A percentile compares a stretch with the other conserved stretches of the same genome.
Conservation (phyloP, 345 rosid genomes). For the Lepidium didymum region DNA sequence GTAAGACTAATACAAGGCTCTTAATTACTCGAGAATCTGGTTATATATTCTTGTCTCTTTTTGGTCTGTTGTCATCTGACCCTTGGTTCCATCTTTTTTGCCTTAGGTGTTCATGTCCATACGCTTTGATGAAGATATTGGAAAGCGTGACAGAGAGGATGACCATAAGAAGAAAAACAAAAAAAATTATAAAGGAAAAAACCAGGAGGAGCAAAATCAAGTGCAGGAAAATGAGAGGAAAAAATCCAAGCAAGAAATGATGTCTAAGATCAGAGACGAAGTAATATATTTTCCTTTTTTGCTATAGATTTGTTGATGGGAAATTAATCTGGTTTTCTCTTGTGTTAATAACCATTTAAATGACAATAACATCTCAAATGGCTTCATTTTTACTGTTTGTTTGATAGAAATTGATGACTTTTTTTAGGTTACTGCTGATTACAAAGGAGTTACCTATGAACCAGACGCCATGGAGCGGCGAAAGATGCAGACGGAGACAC, state of each 20-base stretch:
- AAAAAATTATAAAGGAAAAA: slow-evolving; percentile 51
- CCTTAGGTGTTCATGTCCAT: slow-evolving; percentile 78
- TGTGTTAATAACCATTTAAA: not conserved
- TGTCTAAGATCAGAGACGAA: slow-evolving; percentile 73
- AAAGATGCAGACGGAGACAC: slow-evolving; percentile 74
- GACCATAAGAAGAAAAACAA: slow-evolving; percentile 41
- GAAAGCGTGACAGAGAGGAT: slow-evolving; percentile 33
- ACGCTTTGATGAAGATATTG: slow-evolving; percentile 77
- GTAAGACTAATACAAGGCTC: not conserved
- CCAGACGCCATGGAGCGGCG: slow-evolving; percentile 53
- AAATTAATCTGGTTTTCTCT: not conserved
- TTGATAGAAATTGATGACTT: not conserved
- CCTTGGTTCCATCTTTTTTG: not conserved
- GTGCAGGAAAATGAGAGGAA: slow-evolving; percentile 51
- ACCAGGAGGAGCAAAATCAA: slow-evolving; percentile 49
- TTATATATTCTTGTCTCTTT: not conserved
- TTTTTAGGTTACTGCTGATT: slow-evolving; percentile 75
- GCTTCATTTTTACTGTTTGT: not conserved
- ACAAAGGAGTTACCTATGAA: slow-evolving; percentile 57
- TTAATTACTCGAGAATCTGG: not conserved
- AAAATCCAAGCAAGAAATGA: slow-evolving; percentile 59
- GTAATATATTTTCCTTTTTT: slow-evolving; percentile 28
- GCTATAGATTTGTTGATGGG: not conserved
- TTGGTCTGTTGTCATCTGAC: slow-evolving; percentile 1
- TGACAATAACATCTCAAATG: not conserved